Percentiles rank a stretch among this genome's conserved stretches.
phyloP scores from a whole-genome alignment of 331 rosid species.

The Quercus phellos region DNA sequence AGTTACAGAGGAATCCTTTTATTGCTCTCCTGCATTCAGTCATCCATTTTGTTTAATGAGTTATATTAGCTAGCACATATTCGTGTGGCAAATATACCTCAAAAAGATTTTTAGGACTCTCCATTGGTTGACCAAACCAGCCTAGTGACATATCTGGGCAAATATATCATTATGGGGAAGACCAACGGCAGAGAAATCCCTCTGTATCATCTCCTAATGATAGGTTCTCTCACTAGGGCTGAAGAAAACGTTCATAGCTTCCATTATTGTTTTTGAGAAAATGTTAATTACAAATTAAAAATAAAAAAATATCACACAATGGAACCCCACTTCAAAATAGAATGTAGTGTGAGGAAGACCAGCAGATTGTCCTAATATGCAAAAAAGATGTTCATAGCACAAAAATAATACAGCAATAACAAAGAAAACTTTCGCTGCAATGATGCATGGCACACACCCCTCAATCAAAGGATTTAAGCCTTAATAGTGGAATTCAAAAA shows the following conservation, averaged over 20 bases:
- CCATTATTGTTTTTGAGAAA: neutral
- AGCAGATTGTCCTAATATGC: neutral
- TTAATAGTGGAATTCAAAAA: neutral
- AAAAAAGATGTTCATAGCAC: neutral
- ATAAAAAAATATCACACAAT: neutral
- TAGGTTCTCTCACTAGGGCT: slow-evolving; percentile 98
- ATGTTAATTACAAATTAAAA: too few relatives aligned
- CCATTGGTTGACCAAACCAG: too few relatives aligned
- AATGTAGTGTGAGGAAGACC: neutral
- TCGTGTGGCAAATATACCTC: too few relatives aligned
- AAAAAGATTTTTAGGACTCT: too few relatives aligned
- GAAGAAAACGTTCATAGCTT: neutral
- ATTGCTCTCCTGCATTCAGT: too few relatives aligned
- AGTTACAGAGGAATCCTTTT: too few relatives aligned
- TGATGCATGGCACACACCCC: neutral
- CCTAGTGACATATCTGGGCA: too few relatives aligned
- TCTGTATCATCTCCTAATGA: slow-evolving; percentile 98
- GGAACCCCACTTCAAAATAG: too few relatives aligned
- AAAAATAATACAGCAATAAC: neutral
- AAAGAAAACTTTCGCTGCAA: neutral
- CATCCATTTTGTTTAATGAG: too few relatives aligned
- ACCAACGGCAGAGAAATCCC: slow-evolving; percentile 99
- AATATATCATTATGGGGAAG: slow-evolving; percentile 75
- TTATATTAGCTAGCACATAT: too few relatives aligned
- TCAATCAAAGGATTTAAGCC: neutral